Percentiles rank a stretch among this genome's conserved stretches.
These are phyloP conservation scores for Euphorbia tirucalli DNA, from an alignment of 345 rosid genomes.

Conservation along the genomic window DNA sequence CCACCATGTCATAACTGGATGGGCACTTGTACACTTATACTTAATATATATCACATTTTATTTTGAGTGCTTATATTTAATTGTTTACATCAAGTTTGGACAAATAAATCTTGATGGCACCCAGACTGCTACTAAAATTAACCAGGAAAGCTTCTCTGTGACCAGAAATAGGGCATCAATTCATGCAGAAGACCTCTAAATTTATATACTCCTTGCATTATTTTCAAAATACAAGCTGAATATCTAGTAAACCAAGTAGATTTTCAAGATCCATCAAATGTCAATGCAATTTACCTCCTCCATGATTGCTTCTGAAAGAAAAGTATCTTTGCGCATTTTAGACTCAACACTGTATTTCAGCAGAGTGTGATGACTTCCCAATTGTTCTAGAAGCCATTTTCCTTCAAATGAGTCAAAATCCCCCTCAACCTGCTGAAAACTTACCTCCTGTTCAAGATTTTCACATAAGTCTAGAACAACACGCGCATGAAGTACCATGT, in stretches of 20 bases:
- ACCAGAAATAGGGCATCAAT: not conserved
- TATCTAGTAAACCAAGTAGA: not conserved
- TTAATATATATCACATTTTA: not conserved
- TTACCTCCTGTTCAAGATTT: constrained; percentile 72
- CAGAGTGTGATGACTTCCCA: constrained; percentile 85
- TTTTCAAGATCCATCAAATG: not conserved
- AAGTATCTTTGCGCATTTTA: constrained; percentile 77
- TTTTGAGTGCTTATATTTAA: not conserved
- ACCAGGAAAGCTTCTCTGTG: not conserved
- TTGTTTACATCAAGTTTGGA: not conserved
- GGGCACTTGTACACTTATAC: too few relatives aligned
- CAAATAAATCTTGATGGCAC: not conserved
- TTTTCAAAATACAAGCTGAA: not conserved
- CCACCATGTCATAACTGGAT: too few relatives aligned
- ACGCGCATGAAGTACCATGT: constrained; percentile 97
- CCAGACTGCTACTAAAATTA: not conserved
- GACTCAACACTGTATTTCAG: constrained; percentile 88
- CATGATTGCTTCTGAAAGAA: constrained; percentile 96
- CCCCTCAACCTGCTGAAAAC: constrained; percentile 92
- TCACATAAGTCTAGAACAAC: constrained; percentile 87
- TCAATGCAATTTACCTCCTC: constrained; percentile 61
- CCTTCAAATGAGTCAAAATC: constrained; percentile 90
- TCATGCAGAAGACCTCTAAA: not conserved
- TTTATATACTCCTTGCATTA: not conserved
- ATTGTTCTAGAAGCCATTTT: constrained; percentile 88